Evolutionary conservation across 352 stramenopile species (phyloP).

Genomic region (Phytophthora pluvialis): DNA sequence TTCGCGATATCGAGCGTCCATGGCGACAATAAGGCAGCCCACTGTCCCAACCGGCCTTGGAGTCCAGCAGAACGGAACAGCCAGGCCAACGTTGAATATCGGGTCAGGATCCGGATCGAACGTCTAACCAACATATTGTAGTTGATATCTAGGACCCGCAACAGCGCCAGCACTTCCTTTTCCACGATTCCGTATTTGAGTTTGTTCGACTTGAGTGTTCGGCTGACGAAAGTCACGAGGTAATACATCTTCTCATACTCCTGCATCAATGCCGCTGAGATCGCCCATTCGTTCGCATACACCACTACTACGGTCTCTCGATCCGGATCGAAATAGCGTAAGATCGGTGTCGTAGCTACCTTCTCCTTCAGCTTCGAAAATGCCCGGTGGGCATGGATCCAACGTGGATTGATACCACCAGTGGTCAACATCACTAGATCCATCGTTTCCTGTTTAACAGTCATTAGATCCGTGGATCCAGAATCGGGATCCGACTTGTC

Average conservation of each 20-base stretch:
- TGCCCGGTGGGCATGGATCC: too few species aligned
- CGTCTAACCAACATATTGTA: background rate
- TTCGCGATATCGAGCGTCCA: constrained; percentile 12
- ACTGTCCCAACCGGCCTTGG: background rate
- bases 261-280: background rate
- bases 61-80: constrained; percentile 8
- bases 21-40: background rate
- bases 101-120: background rate
- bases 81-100: too few species aligned
- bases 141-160: too few species aligned
- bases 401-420: too few species aligned
- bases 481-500: too few species aligned
- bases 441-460: too few species aligned
- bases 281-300: background rate
- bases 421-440: too few species aligned
- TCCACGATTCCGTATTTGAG: background rate
- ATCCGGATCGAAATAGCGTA: too few species aligned
- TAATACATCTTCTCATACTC: background rate
- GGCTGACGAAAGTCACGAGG: background rate
- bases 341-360: too few species aligned
- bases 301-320: too few species aligned
- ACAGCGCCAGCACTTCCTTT: background rate
- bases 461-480: too few species aligned
- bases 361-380: too few species aligned
- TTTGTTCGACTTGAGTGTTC: background rate